A percentile compares a stretch with the other conserved stretches of the same genome.
Conservation (phyloP, 305 asterid species). For the Fraxinus greggii region DNA sequence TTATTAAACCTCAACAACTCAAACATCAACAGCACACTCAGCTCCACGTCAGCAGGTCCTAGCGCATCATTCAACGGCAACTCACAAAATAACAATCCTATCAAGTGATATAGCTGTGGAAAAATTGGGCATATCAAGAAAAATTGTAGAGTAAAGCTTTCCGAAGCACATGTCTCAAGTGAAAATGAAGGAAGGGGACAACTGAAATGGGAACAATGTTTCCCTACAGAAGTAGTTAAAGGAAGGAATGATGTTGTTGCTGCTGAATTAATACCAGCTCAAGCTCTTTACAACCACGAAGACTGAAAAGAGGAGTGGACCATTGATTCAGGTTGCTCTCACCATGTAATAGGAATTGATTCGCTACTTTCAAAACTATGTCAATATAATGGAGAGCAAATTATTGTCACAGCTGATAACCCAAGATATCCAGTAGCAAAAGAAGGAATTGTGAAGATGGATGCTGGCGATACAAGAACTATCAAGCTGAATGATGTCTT, state of each 20-base stretch:
- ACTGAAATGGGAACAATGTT: neutral
- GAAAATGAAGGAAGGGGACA: neutral
- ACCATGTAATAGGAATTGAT: slow-evolving; percentile 20
- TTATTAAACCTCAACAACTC: too few relatives aligned
- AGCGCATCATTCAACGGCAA: neutral
- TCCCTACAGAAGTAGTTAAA: neutral
- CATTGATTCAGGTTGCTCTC: slow-evolving; percentile 29
- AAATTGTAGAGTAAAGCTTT: neutral
- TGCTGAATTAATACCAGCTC: neutral
- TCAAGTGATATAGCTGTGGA: neutral
- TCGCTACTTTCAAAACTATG: neutral
- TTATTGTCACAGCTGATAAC: slow-evolving; percentile 22
- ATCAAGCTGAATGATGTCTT: neutral
- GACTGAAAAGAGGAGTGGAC: slow-evolving; percentile 19
- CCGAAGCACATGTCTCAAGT: neutral
- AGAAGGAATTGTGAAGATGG: neutral
- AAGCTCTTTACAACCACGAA: neutral
- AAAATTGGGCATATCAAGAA: neutral
- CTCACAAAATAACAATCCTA: neutral
- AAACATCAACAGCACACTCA: too few relatives aligned
- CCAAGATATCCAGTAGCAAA: slow-evolving; percentile 17
- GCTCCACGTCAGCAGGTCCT: too few relatives aligned
- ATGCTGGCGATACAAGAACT: neutral
- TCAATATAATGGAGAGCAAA: neutral
- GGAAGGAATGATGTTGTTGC: neutral